Evolutionary conservation across 2,329 filamentous ascomycete species (phyloP), one percentile per base, ranked within the genome.

Genomic region (Cephalotrichum gorgonifer): DNA sequence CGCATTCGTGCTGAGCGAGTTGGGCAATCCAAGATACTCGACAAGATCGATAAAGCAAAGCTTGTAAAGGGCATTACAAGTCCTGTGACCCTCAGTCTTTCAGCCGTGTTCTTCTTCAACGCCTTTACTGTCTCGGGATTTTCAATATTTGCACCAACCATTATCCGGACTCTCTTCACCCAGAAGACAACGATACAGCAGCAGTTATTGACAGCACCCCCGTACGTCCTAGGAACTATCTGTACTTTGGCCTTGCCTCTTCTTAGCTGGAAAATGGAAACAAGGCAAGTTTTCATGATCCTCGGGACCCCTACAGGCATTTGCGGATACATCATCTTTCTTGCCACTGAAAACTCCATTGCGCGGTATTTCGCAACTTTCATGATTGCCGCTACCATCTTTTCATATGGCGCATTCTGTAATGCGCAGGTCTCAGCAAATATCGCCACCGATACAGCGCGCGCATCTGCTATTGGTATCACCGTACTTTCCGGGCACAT

Each of bases 91-190:
- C 3, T 38, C n/a, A 38, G 11, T 4, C 17, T 17, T 20, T 14
- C 33, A 15, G 4, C 5, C 4, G n/a, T 38, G 3, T 38, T 9
- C n/a, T 3, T 17, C 33, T 38, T 38, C 11, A 17, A 9, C 33
- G 84, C 83, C 61, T 74, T 85, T 56, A 84, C 81, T 0, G 80
- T 84, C 4, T 79, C 83, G 57, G 80, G 80, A 6, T 68, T 85
- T 2, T 78, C 75, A 15, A 83, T 84, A 68, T 85, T 85, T 61
- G 67, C 73, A 0, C 81, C 81, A 0, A 83, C 80, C 0, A 84
- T 85, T 48, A 78, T 85, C 49, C 64, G 63, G 31, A 81, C 76
- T 2, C 83, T 85, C 57, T 85, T 83, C 53, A 80, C 80, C 1
- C 58, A 72, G 6, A 62, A 65, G 46, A 70, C 63, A 15, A 72